A percentile compares a stretch with the other conserved stretches of the same genome.
Evolutionary conservation across 1,139 yeast species (phyloP).

Genomic region (Scheffersomyces segobiensis): DNA sequence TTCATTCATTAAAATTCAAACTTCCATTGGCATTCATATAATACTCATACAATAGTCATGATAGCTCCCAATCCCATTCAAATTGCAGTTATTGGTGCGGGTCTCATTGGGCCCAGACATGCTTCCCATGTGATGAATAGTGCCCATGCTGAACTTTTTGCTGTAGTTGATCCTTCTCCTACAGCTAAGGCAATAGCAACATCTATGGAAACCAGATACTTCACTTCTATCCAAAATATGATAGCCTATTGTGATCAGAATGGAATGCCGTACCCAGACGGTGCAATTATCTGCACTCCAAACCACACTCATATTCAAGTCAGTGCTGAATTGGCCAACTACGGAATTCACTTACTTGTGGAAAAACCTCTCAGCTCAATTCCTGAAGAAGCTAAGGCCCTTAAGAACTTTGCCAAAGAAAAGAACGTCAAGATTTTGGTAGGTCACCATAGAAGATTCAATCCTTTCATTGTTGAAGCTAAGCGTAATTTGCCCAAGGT

Average conservation of each 20-base stretch:
- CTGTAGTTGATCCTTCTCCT: constrained; percentile 36
- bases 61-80: constrained; percentile 16
- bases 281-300: constrained; percentile 44
- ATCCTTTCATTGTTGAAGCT: constrained; percentile 37
- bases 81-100: constrained; percentile 38
- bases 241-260: constrained; percentile 24
- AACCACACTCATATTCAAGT: constrained; percentile 39
- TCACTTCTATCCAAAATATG: constrained; percentile 27
- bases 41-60: constrained; percentile 7
- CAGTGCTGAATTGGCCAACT: constrained; percentile 32
- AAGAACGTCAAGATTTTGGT: constrained; percentile 30
- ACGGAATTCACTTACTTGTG: constrained; percentile 36
- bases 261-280: constrained; percentile 28
- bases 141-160: constrained; percentile 32
- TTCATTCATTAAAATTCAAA: not conserved
- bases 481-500: constrained; percentile 29
- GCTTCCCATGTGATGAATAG: constrained; percentile 31
- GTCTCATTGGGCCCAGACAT: constrained; percentile 45
- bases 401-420: constrained; percentile 23
- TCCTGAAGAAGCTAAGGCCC: constrained; percentile 32
- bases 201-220: constrained; percentile 27
- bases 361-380: constrained; percentile 40
- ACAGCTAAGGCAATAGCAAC: constrained; percentile 24
- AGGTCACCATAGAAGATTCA: constrained; percentile 44
- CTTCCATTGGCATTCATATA: not conserved